Evolutionary conservation across 2,329 filamentous ascomycete species (phyloP).

Genomic region (Scedosporium aurantiacum): DNA sequence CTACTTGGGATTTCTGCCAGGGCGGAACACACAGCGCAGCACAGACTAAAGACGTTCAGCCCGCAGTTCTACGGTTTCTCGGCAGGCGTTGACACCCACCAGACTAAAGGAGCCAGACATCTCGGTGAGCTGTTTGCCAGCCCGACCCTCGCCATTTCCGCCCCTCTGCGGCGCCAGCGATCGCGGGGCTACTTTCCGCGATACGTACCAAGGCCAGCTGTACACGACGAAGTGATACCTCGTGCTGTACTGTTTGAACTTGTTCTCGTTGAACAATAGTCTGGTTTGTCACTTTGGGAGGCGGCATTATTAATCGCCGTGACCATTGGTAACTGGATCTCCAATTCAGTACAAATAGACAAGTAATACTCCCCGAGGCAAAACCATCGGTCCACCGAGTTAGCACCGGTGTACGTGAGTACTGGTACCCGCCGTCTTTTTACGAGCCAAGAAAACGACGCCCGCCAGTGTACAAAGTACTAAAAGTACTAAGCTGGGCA

Average conservation of each 20-base stretch:
- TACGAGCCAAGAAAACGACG: not conserved
- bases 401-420: not conserved
- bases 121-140: too few relatives aligned
- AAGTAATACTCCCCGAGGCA: not conserved
- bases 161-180: too few relatives aligned
- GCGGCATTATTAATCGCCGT: not conserved
- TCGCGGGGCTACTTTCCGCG: too few relatives aligned
- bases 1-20: too few relatives aligned
- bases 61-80: not conserved
- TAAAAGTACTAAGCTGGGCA: not conserved
- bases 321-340: too few relatives aligned
- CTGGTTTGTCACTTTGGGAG: not conserved
- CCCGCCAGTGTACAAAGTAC: not conserved
- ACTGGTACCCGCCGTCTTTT: not conserved
- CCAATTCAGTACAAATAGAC: not conserved
- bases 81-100: not conserved
- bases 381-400: not conserved
- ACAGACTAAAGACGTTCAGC: too few relatives aligned
- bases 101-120: not conserved
- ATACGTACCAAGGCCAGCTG: too few relatives aligned
- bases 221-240: not conserved
- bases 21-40: too few relatives aligned
- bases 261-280: not conserved
- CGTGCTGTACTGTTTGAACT: not conserved
- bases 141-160: too few relatives aligned